Evolutionary conservation across 345 rosid species (phyloP), one percentile per base, ranked within the genome.

Genomic region (Punica granatum): DNA sequence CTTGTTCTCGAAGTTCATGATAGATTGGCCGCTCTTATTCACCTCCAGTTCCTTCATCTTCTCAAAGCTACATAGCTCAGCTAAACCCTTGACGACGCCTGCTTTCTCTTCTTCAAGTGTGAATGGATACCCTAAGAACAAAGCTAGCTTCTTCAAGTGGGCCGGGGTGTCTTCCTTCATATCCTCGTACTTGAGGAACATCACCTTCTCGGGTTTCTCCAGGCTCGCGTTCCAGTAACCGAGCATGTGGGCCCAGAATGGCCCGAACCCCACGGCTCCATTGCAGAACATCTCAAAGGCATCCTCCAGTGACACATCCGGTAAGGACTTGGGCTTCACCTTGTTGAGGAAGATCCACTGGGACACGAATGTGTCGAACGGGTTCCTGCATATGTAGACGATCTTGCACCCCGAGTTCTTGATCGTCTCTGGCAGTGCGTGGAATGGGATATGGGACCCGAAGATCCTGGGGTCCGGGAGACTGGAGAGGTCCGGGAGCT

Each of bases 141-240:
- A 63, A 12, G 66, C 66, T 1, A 63, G 66, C 46, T 39, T 37
- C 66, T 63, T 63, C 66, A 63, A 4, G 31, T 63, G 46, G 18
- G 66, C 37, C 3, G n/a, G 11, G 7, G 18, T 25, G 33, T 81
- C 80, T 15, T 66, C 70, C 60, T 78, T 81, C 80, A 78, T n/a
- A 8, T 81, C 84, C 48, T 78, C 82, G 51, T 78, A 78, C 65
- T 64, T 78, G 12, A 78, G 35, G 67, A 81, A 63, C 36, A 78
- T 13, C 51, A 81, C 76, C 65, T 69, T 66, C 1, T 67, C 61
- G 11, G 79, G 76, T 5, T 54, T 58, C 35, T 73, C 76, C 60
- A 36, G 25, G 72, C 81, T 77, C 26, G 41, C 63, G 5, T 69
- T 75, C 82, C 78, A 81, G 16, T 77, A 81, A 43, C 78, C 76